Conservation (phyloP, 805 yeast genomes). For the Wickerhamomyces canadensis region DNA sequence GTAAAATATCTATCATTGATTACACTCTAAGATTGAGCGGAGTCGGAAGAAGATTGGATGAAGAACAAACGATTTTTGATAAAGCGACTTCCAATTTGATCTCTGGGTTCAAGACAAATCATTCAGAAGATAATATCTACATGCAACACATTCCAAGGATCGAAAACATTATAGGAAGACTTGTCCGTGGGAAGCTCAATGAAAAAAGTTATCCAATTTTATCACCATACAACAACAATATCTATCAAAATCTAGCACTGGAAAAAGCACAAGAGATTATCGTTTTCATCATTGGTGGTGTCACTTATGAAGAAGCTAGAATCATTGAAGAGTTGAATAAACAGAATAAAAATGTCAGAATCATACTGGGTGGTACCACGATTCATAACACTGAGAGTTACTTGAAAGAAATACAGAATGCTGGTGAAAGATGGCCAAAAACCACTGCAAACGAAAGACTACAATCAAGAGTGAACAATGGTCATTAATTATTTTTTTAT, state of each 20-base stretch:
- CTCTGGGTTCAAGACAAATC: conserved; percentile 32
- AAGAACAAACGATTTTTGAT: conserved; percentile 26
- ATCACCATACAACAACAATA: conserved; percentile 24
- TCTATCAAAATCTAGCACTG: conserved; percentile 16
- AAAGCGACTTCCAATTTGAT: conserved; percentile 23
- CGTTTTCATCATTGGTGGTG: conserved; percentile 79
- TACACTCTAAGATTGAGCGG: conserved; percentile 43
- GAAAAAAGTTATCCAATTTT: conserved; percentile 39
- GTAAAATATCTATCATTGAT: conserved; percentile 25
- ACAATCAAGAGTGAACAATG: conserved; percentile 3
- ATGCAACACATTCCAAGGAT: conserved; percentile 89
- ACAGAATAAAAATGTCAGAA: conserved; percentile 48
- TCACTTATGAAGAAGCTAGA: conserved; percentile 88
- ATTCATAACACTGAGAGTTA: conserved; percentile 40
- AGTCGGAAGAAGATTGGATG: conserved; percentile 33
- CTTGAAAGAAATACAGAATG: conserved; percentile 28
- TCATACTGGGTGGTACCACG: conserved; percentile 80
- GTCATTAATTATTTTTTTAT: too few species aligned
- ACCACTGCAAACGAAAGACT: conserved; percentile 9
- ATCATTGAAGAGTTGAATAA: conserved; percentile 66
- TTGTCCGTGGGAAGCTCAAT: conserved; percentile 30
- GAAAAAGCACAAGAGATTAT: conserved; percentile 59
- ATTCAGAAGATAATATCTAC: conserved; percentile 60
- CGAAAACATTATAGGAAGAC: conserved; percentile 31
- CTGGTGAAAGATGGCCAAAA: conserved; percentile 33